phyloP scores from a whole-genome alignment of 228 moss, liverwort and hornwort species.

The Sphagnum magellanicum region DNA sequence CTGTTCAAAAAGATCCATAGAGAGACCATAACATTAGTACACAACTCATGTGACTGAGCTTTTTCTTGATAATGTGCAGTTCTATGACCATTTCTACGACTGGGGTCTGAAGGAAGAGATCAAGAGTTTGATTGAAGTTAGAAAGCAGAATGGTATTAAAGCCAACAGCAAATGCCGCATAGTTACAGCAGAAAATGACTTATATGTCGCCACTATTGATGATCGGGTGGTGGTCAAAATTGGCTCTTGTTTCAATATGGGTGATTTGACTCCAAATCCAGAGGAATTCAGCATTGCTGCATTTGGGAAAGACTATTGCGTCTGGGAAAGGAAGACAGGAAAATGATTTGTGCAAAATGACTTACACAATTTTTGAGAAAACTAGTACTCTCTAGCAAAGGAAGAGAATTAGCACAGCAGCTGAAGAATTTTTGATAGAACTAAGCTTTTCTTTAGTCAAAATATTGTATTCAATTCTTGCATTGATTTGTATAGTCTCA shows the following conservation, averaged over 20 bases:
- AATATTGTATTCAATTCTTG: too few species aligned
- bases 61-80: conserved; percentile 20
- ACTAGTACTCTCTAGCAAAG: too few species aligned
- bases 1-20: neutral
- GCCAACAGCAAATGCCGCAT: conserved; percentile 61
- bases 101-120: conserved; percentile 74
- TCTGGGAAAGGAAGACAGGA: conserved; percentile 66
- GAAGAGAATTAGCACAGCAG: too few species aligned
- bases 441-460: too few species aligned
- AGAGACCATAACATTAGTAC: neutral
- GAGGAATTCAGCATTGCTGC: conserved; percentile 50
- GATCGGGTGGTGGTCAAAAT: conserved; percentile 59
- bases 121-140: conserved; percentile 31
- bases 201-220: conserved; percentile 65
- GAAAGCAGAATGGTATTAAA: conserved; percentile 61
- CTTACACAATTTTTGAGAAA: too few species aligned
- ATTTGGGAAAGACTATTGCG: conserved; percentile 67
- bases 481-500: too few species aligned
- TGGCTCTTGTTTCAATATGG: conserved; percentile 62
- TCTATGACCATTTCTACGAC: conserved; percentile 83
- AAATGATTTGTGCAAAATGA: too few species aligned
- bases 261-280: conserved; percentile 34
- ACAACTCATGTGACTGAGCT: neutral
- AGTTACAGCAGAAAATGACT: conserved; percentile 44
- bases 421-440: too few species aligned